These are phyloP conservation scores for Umbelopsis ramanniana DNA, from an alignment of 192 early-diverging fungal genomes.

Conservation along the genomic window DNA sequence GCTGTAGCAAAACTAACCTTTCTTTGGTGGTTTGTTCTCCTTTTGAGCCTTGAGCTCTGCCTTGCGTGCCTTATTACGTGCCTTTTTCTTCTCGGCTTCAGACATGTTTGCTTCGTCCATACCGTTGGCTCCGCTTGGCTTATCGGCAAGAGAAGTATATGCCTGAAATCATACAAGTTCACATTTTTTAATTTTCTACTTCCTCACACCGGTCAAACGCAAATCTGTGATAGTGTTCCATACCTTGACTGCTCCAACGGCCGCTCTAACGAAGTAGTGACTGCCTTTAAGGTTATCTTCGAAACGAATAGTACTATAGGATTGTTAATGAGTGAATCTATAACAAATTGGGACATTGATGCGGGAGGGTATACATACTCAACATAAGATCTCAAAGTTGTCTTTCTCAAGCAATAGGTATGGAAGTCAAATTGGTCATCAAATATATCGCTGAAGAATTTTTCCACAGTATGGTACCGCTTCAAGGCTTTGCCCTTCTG, in stretches of 20 bases:
- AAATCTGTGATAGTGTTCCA: constrained; percentile 33
- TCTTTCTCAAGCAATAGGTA: constrained; percentile 88
- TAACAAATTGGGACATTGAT: background rate
- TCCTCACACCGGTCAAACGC: background rate
- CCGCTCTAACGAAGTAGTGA: constrained; percentile 74
- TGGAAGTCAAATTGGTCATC: constrained; percentile 99
- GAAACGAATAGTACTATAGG: constrained; percentile 64
- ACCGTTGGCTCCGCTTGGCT: constrained; percentile 53
- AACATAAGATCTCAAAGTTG: constrained; percentile 84
- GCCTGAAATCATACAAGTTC: constrained; percentile 14
- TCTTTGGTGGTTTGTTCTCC: constrained; percentile 47
- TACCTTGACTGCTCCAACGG: constrained; percentile 71
- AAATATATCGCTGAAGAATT: constrained; percentile 81
- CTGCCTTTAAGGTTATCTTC: constrained; percentile 78
- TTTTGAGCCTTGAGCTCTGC: constrained; percentile 68
- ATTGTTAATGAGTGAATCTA: background rate
- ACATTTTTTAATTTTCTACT: no score
- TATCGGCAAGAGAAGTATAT: constrained; percentile 59
- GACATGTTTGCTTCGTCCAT: constrained; percentile 63
- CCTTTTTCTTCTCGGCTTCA: constrained; percentile 79
- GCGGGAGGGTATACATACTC: constrained; percentile 46
- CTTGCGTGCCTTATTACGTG: constrained; percentile 75
- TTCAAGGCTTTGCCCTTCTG: constrained; percentile 85
- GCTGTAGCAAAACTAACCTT: constrained; percentile 31
- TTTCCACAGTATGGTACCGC: constrained; percentile 82